phyloP scores from a whole-genome alignment of 148 eudicot species.

The Gaultheria prostrata region DNA sequence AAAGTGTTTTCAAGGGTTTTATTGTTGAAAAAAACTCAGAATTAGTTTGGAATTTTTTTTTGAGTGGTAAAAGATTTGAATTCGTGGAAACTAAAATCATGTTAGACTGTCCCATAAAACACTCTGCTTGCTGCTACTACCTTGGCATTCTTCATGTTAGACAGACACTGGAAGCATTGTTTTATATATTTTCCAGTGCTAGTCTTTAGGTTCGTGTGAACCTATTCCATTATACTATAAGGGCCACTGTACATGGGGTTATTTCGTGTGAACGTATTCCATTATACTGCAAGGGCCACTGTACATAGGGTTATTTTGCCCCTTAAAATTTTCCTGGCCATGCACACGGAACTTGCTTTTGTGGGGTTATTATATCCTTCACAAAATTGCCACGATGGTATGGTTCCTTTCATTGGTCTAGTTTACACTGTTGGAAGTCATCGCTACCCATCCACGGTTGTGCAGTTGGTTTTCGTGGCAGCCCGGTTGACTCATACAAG shows the following conservation, averaged over 20 bases:
- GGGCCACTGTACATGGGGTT: slow-evolving; percentile 13
- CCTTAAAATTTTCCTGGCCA: slow-evolving; percentile 6
- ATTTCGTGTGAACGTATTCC: slow-evolving; percentile 4
- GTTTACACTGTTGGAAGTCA: slow-evolving; percentile 47
- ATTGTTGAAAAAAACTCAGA: neutral
- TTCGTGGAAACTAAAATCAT: neutral
- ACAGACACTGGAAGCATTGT: slow-evolving; percentile 18
- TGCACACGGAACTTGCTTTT: slow-evolving; percentile 22
- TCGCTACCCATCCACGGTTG: slow-evolving; percentile 75
- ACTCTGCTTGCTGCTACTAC: slow-evolving; percentile 9
- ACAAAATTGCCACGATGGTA: slow-evolving; percentile 33
- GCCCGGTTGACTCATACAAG: slow-evolving; percentile 77
- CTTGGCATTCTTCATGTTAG: slow-evolving; percentile 17
- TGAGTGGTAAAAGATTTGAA: neutral
- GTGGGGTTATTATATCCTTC: slow-evolving; percentile 22
- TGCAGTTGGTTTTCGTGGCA: slow-evolving; percentile 75
- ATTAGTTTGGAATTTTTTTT: neutral
- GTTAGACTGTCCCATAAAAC: neutral
- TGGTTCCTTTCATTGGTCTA: slow-evolving; percentile 50
- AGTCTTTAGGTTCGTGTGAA: slow-evolving; percentile 7
- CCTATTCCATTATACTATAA: neutral
- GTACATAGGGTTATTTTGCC: neutral
- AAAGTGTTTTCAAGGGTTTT: neutral
- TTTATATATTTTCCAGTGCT: neutral
- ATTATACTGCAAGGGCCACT: slow-evolving; percentile 11